Base-by-base conservation (phyloP, 139 green algal genomes). In the Chlorella sorokiniana region DNA sequence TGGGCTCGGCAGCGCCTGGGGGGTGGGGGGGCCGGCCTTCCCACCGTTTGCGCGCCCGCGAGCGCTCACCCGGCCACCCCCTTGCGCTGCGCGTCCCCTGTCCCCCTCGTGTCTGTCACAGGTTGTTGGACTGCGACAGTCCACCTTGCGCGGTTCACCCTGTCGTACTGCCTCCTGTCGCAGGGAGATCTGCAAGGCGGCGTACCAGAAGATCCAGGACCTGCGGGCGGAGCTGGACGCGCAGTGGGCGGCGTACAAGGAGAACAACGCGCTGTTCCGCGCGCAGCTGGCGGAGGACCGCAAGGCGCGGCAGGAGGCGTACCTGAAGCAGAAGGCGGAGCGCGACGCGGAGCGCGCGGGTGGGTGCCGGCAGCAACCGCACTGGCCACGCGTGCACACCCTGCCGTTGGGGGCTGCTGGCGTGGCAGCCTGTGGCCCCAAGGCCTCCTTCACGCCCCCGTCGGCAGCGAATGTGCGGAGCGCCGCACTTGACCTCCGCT, bases 181-280 rank as follows among this genome's bases (percentile, higher is more conserved):
- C 72, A 78, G 81, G 37, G 84, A 88, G 78, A 51, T 84, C 9
- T 88, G 84, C 80, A 88, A 88, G 80, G 45, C 81, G 1, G 84
- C 84, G 9, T 88, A 88, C 73, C 71, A 88, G 67, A 88, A 88
- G 48, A 88, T 88, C 51, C 71, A 86, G 80, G 84, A 88, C 42
- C 41, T 88, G 64, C 81, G 84, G 1, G 80, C 80, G 31, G 80
- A 82, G 64, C 74, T 84, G 56, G 54, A 88, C 56, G 63, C 31
- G 11, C 27, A 70, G 54, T 88, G 84, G 84, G 48, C 65, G 22
- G 75, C 48, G 20, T 88, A 84, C 84, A 88, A 88, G 79, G 80
- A 52, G 45, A 35, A 83, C 25, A 79, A 84, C 45, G 63, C 61
- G 25, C 23, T 86, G 4, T 88, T 78, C 69, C 59, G 67, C 42